These are phyloP conservation scores for Peronosclerospora sorghi DNA, from an alignment of 352 stramenopile genomes.

Conservation along the genomic window DNA sequence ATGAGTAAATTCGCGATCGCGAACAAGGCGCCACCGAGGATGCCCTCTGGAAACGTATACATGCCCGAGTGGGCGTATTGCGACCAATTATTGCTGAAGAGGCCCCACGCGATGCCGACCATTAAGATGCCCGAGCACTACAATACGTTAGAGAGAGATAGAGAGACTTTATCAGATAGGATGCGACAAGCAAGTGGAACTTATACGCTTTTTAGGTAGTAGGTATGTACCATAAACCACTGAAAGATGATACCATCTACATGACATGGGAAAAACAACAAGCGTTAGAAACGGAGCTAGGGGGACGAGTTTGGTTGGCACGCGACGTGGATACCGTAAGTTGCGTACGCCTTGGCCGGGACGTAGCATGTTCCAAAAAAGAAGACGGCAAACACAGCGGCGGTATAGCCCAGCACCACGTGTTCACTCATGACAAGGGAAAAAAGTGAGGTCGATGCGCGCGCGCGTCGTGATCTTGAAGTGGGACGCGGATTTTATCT, in stretches of 20 bases:
- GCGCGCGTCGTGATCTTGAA: neutral
- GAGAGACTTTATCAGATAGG: neutral
- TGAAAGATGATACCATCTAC: slow-evolving; percentile 82
- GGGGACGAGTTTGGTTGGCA: neutral
- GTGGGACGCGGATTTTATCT: neutral
- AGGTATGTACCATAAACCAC: slow-evolving; percentile 67
- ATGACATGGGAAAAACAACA: neutral
- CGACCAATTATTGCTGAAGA: slow-evolving; percentile 75
- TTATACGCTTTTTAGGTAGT: too few species aligned
- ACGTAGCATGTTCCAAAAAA: slow-evolving; percentile 84
- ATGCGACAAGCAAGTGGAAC: neutral
- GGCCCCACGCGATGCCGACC: slow-evolving; percentile 59
- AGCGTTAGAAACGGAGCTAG: neutral
- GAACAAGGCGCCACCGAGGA: slow-evolving; percentile 68
- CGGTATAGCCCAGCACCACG: slow-evolving; percentile 42
- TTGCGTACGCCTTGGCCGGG: slow-evolving; percentile 69
- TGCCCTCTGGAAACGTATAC: slow-evolving; percentile 66
- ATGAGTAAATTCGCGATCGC: slow-evolving; percentile 76
- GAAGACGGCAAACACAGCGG: slow-evolving; percentile 58
- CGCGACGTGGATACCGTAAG: slow-evolving; percentile 36
- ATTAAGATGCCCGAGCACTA: slow-evolving; percentile 80
- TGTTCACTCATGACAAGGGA: slow-evolving; percentile 17
- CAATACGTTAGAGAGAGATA: neutral
- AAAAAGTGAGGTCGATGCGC: neutral
- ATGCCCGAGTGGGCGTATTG: slow-evolving; percentile 64